Conservation (phyloP, 2,329 filamentous ascomycete genomes). For the Stachybotrys chlorohalonatus region DNA sequence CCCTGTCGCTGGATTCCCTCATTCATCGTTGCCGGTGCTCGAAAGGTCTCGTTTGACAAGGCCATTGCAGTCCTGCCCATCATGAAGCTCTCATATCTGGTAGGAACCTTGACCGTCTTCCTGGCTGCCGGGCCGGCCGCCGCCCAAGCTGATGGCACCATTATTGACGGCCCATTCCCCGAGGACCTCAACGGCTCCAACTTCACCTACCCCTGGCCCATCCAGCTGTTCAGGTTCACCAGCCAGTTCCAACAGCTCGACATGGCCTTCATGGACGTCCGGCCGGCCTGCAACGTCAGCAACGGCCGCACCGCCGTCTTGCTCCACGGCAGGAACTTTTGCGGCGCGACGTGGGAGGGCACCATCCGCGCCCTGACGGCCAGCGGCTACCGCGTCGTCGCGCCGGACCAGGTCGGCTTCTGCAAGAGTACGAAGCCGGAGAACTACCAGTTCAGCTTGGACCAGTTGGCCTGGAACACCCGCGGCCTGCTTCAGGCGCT, state of each 20-base stretch:
- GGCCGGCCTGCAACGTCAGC: constrained; percentile 18
- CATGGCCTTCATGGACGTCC: constrained; percentile 48
- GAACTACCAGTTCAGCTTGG: constrained; percentile 41
- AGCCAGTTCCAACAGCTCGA: constrained; percentile 38
- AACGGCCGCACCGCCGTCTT: constrained; percentile 35
- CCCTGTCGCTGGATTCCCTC: no score
- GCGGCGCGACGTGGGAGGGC: constrained; percentile 40
- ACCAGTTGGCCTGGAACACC: constrained; percentile 42
- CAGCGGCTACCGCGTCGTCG: constrained; percentile 40
- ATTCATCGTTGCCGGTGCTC: no score
- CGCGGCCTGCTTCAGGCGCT: constrained; percentile 34
- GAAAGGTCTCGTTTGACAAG: no score
- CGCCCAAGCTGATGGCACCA: constrained; percentile 17
- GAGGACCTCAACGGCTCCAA: constrained; percentile 38
- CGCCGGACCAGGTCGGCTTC: constrained; percentile 47
- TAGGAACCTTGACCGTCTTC: background rate
- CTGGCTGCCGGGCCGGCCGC: constrained; percentile 7
- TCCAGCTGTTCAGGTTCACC: constrained; percentile 36
- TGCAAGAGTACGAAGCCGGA: constrained; percentile 46
- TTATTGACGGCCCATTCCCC: constrained; percentile 26
- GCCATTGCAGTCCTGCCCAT: background rate
- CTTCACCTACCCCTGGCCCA: constrained; percentile 42
- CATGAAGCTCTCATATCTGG: background rate
- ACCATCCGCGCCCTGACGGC: constrained; percentile 32
- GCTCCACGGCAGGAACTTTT: constrained; percentile 49